These are phyloP conservation scores for Fusarium aywerte DNA, from an alignment of 2,329 filamentous ascomycete species.

Conservation along the genomic window DNA sequence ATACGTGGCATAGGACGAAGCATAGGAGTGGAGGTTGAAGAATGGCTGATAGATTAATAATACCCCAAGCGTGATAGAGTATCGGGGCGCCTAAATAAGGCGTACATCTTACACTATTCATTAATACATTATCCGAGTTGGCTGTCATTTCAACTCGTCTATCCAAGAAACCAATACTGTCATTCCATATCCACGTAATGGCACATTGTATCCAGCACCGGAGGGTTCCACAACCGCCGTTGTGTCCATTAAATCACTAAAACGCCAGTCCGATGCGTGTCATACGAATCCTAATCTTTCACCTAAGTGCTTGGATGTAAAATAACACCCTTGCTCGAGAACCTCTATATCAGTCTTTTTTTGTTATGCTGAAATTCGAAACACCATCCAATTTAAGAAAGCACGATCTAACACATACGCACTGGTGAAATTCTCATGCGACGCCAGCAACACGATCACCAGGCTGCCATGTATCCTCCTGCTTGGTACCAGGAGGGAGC, in stretches of 20 bases:
- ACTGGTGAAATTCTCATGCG: constrained; percentile 18
- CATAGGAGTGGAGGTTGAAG: constrained; percentile 81
- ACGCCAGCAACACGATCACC: constrained; percentile 50
- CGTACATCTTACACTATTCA: background rate
- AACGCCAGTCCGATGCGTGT: constrained; percentile 40
- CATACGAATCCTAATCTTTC: constrained; percentile 28
- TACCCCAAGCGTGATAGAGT: background rate
- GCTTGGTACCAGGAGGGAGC: constrained; percentile 82
- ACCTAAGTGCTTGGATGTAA: constrained; percentile 27
- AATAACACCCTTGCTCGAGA: constrained; percentile 2
- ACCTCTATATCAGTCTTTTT: constrained; percentile 20
- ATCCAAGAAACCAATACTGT: constrained; percentile 30
- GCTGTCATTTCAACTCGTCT: constrained; percentile 28
- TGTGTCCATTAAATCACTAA: constrained; percentile 11
- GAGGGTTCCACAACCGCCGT: constrained; percentile 9
- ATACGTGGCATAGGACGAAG: constrained; percentile 75
- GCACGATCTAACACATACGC: constrained; percentile 3
- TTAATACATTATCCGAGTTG: constrained; percentile 11
- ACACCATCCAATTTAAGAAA: constrained; percentile 5
- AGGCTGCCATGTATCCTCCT: constrained; percentile 82
- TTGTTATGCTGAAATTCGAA: constrained; percentile 12
- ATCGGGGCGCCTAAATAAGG: background rate
- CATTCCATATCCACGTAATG: constrained; percentile 41
- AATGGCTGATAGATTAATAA: constrained; percentile 75
- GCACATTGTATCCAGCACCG: constrained; percentile 32